These are phyloP conservation scores for Solanum arcanum DNA, from an alignment of 257 asterid genomes.

Conservation along the genomic window DNA sequence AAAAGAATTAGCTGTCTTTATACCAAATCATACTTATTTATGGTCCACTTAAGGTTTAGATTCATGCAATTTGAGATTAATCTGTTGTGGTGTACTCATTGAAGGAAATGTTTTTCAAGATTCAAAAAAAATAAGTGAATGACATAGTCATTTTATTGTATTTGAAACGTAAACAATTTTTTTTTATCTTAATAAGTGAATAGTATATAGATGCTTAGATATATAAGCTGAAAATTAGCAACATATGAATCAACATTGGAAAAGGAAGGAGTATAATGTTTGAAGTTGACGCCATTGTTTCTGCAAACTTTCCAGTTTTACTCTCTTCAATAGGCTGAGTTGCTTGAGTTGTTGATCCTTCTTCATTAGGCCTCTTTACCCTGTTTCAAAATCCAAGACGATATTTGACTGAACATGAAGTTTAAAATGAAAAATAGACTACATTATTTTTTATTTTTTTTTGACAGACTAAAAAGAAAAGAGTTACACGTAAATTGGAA, in stretches of 20 bases:
- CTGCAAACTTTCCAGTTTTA: slow-evolving; percentile 3
- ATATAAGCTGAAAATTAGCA: slow-evolving; percentile 8
- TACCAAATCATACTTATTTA: no score
- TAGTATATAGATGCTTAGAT: neutral
- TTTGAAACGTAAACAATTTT: no score
- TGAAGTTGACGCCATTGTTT: slow-evolving; percentile 20
- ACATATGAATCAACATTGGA: slow-evolving; percentile 5
- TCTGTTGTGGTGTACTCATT: no score
- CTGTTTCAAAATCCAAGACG: slow-evolving; percentile 15
- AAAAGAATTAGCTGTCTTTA: no score
- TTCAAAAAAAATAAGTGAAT: no score
- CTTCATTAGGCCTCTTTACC: slow-evolving; percentile 16
- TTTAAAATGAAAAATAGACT: neutral
- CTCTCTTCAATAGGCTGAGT: slow-evolving; percentile 11
- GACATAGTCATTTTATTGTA: no score
- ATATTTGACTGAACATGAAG: neutral
- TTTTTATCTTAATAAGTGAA: no score
- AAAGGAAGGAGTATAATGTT: slow-evolving; percentile 11
- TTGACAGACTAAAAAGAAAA: neutral
- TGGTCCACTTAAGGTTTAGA: no score
- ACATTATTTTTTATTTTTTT: neutral
- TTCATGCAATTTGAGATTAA: no score
- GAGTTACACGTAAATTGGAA: no score
- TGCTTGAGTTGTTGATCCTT: slow-evolving; percentile 19
- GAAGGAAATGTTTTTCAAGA: no score